A percentile compares a stretch with the other conserved stretches of the same genome.
Conservation (phyloP, 1,284 basidiomycete species). For the Trametes sp. region DNA sequence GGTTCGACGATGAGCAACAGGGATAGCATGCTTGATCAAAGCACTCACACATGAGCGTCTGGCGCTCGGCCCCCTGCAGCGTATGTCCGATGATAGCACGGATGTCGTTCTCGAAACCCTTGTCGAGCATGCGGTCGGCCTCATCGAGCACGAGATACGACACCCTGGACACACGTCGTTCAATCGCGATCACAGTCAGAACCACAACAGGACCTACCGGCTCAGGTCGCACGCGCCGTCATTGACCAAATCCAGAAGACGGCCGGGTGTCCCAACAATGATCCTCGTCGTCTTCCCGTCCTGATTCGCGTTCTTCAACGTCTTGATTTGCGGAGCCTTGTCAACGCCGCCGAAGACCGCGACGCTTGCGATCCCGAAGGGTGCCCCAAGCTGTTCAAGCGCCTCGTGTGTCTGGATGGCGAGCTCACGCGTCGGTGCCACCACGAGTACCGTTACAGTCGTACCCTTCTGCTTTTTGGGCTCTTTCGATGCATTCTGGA, state of each 20-base stretch:
- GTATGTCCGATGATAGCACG: constrained; percentile 88
- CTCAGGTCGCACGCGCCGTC: constrained; percentile 87
- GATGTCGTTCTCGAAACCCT: constrained; percentile 99
- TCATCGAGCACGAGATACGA: constrained; percentile 96
- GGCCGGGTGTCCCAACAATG: constrained; percentile 94
- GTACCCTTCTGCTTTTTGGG: constrained; percentile 46
- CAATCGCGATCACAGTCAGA: background rate
- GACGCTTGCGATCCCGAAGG: constrained; percentile 81
- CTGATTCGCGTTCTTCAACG: constrained; percentile 58
- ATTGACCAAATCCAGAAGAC: constrained; percentile 90
- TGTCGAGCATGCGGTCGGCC: constrained; percentile 98
- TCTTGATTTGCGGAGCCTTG: constrained; percentile 83
- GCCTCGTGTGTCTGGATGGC: constrained; percentile 95
- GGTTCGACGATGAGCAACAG: constrained; percentile 14
- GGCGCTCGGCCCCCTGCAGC: constrained; percentile 70
- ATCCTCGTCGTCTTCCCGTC: constrained; percentile 68
- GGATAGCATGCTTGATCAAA: background rate
- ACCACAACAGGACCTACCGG: constrained; percentile 51
- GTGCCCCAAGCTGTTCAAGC: constrained; percentile 78
- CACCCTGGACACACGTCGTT: constrained; percentile 56
- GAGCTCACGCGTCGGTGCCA: constrained; percentile 94
- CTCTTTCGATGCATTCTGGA: constrained; percentile 46
- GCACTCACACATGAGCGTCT: constrained; percentile 91
- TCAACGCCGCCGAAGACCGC: constrained; percentile 94
- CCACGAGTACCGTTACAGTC: constrained; percentile 80